Percentiles rank a stretch among this genome's conserved stretches.
Evolutionary conservation across 164 flowering plant genomes (phyloP).

Genomic region (Pachysandra terminalis): DNA sequence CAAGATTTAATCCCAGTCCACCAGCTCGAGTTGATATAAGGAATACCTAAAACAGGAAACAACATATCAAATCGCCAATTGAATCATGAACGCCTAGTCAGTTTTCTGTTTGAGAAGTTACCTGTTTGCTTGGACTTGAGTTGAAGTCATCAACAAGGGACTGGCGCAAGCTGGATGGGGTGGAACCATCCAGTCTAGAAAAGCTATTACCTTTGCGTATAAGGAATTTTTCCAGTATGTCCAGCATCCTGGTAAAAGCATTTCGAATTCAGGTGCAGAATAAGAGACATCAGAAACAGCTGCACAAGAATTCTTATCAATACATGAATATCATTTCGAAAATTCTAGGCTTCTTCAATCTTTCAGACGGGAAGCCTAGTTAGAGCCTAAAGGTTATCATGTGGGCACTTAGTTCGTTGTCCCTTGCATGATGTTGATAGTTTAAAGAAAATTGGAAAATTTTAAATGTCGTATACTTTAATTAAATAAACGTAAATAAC

Average conservation of each 20-base stretch:
- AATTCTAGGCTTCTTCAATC: not conserved
- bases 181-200: slow-evolving; percentile 92
- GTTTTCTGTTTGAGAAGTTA: slow-evolving; percentile 15
- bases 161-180: slow-evolving; percentile 81
- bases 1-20: slow-evolving; percentile 94
- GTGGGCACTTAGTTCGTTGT: too few species aligned
- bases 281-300: not conserved
- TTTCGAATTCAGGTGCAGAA: slow-evolving; percentile 9
- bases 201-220: slow-evolving; percentile 90
- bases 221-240: slow-evolving; percentile 87
- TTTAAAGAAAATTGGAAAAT: too few species aligned
- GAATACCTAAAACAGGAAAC: slow-evolving; percentile 57
- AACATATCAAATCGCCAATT: not conserved
- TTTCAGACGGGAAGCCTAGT: too few species aligned
- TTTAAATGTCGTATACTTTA: too few species aligned
- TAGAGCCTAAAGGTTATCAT: too few species aligned
- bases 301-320: not conserved
- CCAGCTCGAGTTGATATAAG: slow-evolving; percentile 98
- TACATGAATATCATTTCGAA: not conserved
- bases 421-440: too few species aligned
- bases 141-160: slow-evolving; percentile 90
- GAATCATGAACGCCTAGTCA: slow-evolving; percentile 1
- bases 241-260: slow-evolving; percentile 67
- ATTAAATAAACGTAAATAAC: too few species aligned
- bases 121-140: slow-evolving; percentile 93